Percentiles rank a stretch among this genome's conserved stretches.
Evolutionary conservation across 2,329 filamentous ascomycete genomes (phyloP).

Genomic region (Scytalidium sp.): DNA sequence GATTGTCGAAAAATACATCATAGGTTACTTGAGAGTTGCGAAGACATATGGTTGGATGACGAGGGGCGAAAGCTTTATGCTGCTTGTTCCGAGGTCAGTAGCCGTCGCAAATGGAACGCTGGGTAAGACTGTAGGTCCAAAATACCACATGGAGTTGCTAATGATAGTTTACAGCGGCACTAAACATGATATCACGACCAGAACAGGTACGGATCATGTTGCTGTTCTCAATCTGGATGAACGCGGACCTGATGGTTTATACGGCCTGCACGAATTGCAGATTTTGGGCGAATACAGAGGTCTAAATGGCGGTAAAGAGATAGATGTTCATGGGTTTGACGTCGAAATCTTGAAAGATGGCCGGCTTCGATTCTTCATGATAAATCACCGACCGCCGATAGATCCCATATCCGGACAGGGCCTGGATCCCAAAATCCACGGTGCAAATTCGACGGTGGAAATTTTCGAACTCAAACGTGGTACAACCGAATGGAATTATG

Average conservation of each 20-base stretch:
- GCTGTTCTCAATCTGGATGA: constrained; percentile 15
- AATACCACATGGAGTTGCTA: background rate
- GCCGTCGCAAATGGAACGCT: constrained; percentile 12
- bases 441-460: constrained; percentile 31
- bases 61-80: constrained; percentile 14
- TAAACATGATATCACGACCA: constrained; percentile 11
- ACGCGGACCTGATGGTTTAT: constrained; percentile 10
- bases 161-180: constrained; percentile 6
- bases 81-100: constrained; percentile 9
- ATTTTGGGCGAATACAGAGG: constrained; percentile 9
- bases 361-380: constrained; percentile 26
- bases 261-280: constrained; percentile 6
- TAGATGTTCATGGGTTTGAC: constrained; percentile 28
- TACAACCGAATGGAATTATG: constrained; percentile 19
- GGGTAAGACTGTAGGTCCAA: constrained; percentile 5
- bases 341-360: constrained; percentile 15
- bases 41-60: constrained; percentile 17
- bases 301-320: constrained; percentile 8
- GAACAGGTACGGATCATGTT: constrained; percentile 12
- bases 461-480: constrained; percentile 25
- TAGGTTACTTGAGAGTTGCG: constrained; percentile 15
- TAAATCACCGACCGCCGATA: constrained; percentile 26
- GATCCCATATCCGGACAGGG: constrained; percentile 18
- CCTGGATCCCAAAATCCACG: constrained; percentile 21
- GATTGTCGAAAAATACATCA: constrained; percentile 9